phyloP scores from a whole-genome alignment of 75 land plant genomes.

The Pinus taeda region DNA sequence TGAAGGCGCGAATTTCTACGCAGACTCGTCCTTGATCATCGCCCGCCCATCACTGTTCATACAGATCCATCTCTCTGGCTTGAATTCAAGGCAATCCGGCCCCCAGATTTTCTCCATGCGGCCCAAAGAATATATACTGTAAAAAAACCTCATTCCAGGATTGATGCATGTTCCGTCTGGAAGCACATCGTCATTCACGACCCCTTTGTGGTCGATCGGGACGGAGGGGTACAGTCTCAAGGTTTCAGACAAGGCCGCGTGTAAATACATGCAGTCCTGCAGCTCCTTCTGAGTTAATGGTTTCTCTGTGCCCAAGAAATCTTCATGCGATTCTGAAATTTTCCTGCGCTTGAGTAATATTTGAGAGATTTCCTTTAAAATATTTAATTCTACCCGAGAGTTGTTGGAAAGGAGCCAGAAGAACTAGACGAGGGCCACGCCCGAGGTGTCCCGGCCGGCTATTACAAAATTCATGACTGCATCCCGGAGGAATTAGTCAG shows the following conservation, averaged over 20 bases:
- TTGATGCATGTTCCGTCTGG: conserved; percentile 71
- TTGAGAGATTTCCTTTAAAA: not conserved
- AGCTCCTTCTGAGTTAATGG: conserved; percentile 13
- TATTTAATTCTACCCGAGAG: conserved; percentile 42
- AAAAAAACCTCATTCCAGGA: conserved; percentile 49
- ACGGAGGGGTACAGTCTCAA: conserved; percentile 87
- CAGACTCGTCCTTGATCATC: conserved; percentile 32
- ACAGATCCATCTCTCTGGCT: conserved; percentile 62
- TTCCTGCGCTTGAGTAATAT: not conserved
- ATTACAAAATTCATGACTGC: conserved; percentile 47
- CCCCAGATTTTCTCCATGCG: conserved; percentile 66
- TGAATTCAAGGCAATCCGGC: conserved; percentile 61
- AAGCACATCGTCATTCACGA: conserved; percentile 43
- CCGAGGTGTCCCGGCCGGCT: conserved; percentile 76
- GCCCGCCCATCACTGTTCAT: conserved; percentile 12
- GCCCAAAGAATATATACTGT: conserved; percentile 62
- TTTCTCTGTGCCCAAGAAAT: too few relatives aligned
- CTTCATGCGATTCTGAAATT: too few relatives aligned
- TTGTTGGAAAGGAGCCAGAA: conserved; percentile 51
- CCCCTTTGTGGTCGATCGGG: conserved; percentile 73
- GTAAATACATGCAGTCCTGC: conserved; percentile 63
- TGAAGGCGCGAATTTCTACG: conserved; percentile 69
- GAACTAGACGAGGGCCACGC: conserved; percentile 68
- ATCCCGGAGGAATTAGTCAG: conserved; percentile 41
- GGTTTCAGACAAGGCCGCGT: conserved; percentile 80